phyloP scores from a whole-genome alignment of 495 filamentous ascomycete species.

The Aspergillus funiculosus region DNA sequence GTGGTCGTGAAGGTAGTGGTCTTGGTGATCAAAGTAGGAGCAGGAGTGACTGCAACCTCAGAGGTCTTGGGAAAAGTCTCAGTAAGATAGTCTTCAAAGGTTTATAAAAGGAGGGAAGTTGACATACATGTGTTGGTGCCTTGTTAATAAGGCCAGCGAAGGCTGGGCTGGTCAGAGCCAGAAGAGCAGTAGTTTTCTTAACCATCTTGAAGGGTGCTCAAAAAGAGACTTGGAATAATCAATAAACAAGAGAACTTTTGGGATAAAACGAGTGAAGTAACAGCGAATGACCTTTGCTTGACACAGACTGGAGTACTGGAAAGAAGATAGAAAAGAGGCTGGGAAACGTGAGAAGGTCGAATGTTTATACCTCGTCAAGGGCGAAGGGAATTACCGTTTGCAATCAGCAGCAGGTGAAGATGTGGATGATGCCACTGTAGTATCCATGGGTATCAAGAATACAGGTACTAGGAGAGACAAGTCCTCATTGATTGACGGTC shows the following conservation, averaged over 20 bases:
- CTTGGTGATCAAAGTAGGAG: slow-evolving; percentile 25
- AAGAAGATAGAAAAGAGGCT: slow-evolving; percentile 13
- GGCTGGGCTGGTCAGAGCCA: slow-evolving; percentile 39
- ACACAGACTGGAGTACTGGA: slow-evolving; percentile 10
- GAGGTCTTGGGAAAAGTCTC: not conserved
- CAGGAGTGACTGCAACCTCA: slow-evolving; percentile 8
- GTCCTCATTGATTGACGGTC: not conserved
- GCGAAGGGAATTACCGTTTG: slow-evolving; percentile 15
- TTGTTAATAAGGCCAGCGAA: slow-evolving; percentile 35
- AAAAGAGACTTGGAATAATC: slow-evolving; percentile 8
- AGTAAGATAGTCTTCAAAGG: not conserved
- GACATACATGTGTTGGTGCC: slow-evolving; percentile 5
- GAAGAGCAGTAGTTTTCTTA: slow-evolving; percentile 33
- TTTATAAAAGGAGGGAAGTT: not conserved
- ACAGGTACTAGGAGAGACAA: slow-evolving; percentile 14
- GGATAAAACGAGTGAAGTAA: slow-evolving; percentile 36
- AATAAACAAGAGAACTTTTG: slow-evolving; percentile 19
- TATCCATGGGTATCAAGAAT: slow-evolving; percentile 19
- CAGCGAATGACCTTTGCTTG: slow-evolving; percentile 22
- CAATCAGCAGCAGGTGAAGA: slow-evolving; percentile 7
- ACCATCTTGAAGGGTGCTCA: slow-evolving; percentile 36
- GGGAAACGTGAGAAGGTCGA: slow-evolving; percentile 7
- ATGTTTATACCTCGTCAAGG: slow-evolving; percentile 30
- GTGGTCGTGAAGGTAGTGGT: slow-evolving; percentile 35
- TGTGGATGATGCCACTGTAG: slow-evolving; percentile 28